Base-by-base conservation (phyloP, 139 green algal species). In the Ettlia oleoabundans region DNA sequence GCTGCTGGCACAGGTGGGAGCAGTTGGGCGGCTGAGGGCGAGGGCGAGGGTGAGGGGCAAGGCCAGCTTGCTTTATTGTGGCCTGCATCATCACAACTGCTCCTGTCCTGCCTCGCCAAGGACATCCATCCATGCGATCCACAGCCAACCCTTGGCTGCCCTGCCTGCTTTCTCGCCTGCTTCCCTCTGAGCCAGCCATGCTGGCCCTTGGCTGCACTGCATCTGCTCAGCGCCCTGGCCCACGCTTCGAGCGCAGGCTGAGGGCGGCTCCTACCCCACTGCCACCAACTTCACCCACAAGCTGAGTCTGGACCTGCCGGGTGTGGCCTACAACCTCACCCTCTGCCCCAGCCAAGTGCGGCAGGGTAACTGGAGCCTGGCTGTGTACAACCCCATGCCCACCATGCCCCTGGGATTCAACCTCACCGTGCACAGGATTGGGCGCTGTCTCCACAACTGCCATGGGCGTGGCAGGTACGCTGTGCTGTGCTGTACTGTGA, bases 371-470 rank as follows among this genome's bases (percentile, higher is more conserved):
- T 86, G 88, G 86, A 77, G 78, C 33, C 41, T 86, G 37, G 79
- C 87, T 2, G 32, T 94, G 0, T 87, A 85, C 78, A 94, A 93
- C 80, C 89, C 89, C 30, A 70, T 94, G 74, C 78, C 53, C 37
- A 43, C 84, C 9, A 83, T 80, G n/a, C 19, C 64, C 33, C 58
- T 93, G 8, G 83, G 64, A 37, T 93, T 90, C 81, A 90, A 70
- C 8, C 76, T 94, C 61, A 81, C 78, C 3, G 76, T 86, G 33
- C 9, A 52, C 30, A 76, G 80, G 40, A 5, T 68, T n/a, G 88
- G 69, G 1, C 41, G 32, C 73, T 94, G 90, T 82, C 85, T 93
- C 61, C 85, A 86, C 51, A 66, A 85, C 82, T 94, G 90, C 87
- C 85, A 41, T 19, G 86, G 78, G 6, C 84, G 92, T 32, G 90